phyloP scores from a whole-genome alignment of 108 stramenopile genomes.

The Skeletonema menzelii region DNA sequence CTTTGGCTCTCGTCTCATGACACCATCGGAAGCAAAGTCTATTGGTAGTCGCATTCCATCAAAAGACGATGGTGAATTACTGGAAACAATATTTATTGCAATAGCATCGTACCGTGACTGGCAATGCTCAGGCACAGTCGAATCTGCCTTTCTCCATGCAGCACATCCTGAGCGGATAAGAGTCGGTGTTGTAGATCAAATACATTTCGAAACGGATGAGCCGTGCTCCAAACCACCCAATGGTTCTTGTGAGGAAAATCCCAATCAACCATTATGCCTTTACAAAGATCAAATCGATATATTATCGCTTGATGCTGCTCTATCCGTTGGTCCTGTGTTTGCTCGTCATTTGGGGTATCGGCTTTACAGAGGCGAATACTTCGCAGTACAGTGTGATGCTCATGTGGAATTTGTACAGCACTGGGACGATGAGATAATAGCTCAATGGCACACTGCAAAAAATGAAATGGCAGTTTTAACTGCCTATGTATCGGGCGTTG shows the following conservation, averaged over 20 bases:
- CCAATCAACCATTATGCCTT: slow-evolving; percentile 67
- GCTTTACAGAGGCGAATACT: slow-evolving; percentile 92
- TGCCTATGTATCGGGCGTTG: slow-evolving; percentile 78
- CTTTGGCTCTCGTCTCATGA: slow-evolving; percentile 68
- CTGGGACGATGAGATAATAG: slow-evolving; percentile 88
- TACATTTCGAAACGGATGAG: slow-evolving; percentile 35
- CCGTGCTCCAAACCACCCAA: slow-evolving; percentile 50
- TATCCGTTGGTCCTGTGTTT: slow-evolving; percentile 88
- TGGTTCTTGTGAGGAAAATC: slow-evolving; percentile 57
- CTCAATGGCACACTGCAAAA: slow-evolving; percentile 73
- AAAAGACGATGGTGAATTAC: slow-evolving; percentile 7
- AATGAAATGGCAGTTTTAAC: slow-evolving; percentile 93
- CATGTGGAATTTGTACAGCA: slow-evolving; percentile 87
- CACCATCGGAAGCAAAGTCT: slow-evolving; percentile 56
- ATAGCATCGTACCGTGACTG: slow-evolving; percentile 81
- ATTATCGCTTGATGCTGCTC: slow-evolving; percentile 58
- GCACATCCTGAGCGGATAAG: slow-evolving; percentile 78
- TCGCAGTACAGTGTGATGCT: slow-evolving; percentile 93
- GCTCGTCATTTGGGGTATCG: slow-evolving; percentile 87
- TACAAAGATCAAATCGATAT: slow-evolving; percentile 66
- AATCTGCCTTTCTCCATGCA: slow-evolving; percentile 72
- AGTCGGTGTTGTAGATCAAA: slow-evolving; percentile 80
- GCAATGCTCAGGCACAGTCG: slow-evolving; percentile 78
- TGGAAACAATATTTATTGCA: slow-evolving; percentile 77
- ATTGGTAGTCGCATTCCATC: slow-evolving; percentile 56